Conservation (phyloP, 768 basidiomycete genomes). For the Pleurotus ostreatus region DNA sequence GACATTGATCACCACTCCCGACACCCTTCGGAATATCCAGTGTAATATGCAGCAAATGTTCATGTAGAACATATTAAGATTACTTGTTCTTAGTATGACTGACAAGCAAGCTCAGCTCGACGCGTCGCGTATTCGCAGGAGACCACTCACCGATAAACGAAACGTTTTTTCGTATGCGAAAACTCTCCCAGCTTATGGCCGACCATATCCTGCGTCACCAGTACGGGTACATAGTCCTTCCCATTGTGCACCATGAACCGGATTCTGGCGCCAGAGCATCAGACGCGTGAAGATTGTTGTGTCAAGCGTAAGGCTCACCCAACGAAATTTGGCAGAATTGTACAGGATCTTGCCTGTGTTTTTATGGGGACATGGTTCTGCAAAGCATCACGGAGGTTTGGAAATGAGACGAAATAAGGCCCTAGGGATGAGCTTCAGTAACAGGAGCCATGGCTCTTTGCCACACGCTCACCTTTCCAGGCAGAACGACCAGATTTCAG, state of each 20-base stretch:
- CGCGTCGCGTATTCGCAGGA: neutral
- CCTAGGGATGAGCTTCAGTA: constrained; percentile 40
- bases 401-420: constrained; percentile 92
- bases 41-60: too few species aligned
- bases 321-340: constrained; percentile 93
- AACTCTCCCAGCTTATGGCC: constrained; percentile 98
- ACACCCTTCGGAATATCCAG: too few species aligned
- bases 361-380: constrained; percentile 80
- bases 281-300: neutral
- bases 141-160: constrained; percentile 73
- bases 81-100: constrained; percentile 9
- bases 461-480: constrained; percentile 62
- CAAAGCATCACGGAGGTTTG: constrained; percentile 77
- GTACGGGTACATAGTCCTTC: constrained; percentile 81
- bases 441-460: neutral
- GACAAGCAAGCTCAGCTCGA: neutral
- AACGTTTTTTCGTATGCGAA: constrained; percentile 82
- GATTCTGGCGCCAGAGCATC: constrained; percentile 40
- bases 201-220: constrained; percentile 95
- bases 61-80: neutral
- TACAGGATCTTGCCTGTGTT: constrained; percentile 86
- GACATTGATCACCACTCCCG: too few species aligned
- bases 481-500: constrained; percentile 70
- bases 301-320: constrained; percentile 52
- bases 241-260: constrained; percentile 95